Conservation (phyloP, 2,329 filamentous ascomycete species). For the Penicillium brevicompactum region DNA sequence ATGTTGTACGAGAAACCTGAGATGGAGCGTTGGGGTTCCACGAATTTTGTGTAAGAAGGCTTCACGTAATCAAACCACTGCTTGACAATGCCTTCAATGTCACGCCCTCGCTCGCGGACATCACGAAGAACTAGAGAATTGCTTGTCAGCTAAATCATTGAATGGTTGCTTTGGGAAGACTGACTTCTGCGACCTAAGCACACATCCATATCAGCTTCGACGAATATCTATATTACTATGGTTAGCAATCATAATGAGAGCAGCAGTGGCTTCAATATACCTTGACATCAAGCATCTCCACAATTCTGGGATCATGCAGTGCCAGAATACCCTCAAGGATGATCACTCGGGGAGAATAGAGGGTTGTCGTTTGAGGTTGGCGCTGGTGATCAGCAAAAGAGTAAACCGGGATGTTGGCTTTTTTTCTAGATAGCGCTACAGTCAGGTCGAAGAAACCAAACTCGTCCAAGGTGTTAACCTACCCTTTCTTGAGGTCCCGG, state of each 20-base stretch:
- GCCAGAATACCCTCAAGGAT: constrained; percentile 97
- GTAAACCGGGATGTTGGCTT: constrained; percentile 87
- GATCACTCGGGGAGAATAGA: constrained; percentile 95
- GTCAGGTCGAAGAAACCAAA: constrained; percentile 2
- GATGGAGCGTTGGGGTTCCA: constrained; percentile 86
- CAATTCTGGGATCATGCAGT: constrained; percentile 80
- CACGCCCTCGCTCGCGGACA: constrained; percentile 82
- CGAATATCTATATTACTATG: constrained; percentile 69
- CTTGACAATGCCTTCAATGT: constrained; percentile 94
- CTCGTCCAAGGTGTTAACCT: constrained; percentile 27
- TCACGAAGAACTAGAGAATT: constrained; percentile 71
- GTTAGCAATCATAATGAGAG: constrained; percentile 2
- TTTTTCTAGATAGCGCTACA: constrained; percentile 31
- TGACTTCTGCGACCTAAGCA: constrained; percentile 85
- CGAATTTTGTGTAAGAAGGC: constrained; percentile 92
- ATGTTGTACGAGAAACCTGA: constrained; percentile 58
- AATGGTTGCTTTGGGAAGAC: constrained; percentile 27
- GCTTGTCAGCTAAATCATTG: constrained; percentile 22
- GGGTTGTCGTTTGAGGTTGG: constrained; percentile 74
- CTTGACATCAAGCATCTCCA: constrained; percentile 88
- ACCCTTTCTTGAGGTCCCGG: constrained; percentile 88
- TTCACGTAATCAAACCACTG: constrained; percentile 98
- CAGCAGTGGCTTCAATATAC: constrained; percentile 49
- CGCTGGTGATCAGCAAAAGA: constrained; percentile 92
- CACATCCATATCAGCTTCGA: constrained; percentile 92